Conservation (phyloP, 306 rosid species). For the Luffa aegyptiaca region DNA sequence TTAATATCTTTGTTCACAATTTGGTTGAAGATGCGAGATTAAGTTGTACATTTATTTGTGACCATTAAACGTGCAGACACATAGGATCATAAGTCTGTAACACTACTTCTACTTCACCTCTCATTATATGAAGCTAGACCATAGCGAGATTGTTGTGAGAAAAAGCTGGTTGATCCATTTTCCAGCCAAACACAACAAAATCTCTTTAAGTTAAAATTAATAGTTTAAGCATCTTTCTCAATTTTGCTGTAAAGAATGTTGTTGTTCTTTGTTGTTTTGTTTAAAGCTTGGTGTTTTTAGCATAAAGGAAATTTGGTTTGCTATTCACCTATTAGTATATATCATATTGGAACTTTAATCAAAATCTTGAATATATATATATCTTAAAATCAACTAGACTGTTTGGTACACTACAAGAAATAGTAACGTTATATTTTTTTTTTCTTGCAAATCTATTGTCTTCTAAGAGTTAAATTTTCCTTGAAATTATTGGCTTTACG, state of each 20-base stretch:
- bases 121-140: not conserved
- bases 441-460: too few species aligned
- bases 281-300: conserved; percentile 14
- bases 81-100: conserved; percentile 11
- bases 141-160: conserved; percentile 14
- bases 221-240: conserved; percentile 22
- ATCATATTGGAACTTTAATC: not conserved
- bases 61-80: not conserved
- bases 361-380: not conserved
- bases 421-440: too few species aligned
- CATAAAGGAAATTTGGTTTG: conserved; percentile 9
- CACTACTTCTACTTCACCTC: not conserved
- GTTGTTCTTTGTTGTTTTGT: not conserved
- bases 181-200: conserved; percentile 31
- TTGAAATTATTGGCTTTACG: too few species aligned
- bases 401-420: not conserved
- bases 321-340: not conserved
- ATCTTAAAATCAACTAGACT: not conserved
- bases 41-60: not conserved
- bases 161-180: conserved; percentile 26
- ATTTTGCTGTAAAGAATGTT: conserved; percentile 23
- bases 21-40: not conserved
- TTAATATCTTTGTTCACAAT: not conserved
- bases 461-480: too few species aligned
- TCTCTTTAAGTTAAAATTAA: conserved; percentile 13